Evolutionary conservation across 768 basidiomycete species (phyloP).

Genomic region (Mycena latifolia): DNA sequence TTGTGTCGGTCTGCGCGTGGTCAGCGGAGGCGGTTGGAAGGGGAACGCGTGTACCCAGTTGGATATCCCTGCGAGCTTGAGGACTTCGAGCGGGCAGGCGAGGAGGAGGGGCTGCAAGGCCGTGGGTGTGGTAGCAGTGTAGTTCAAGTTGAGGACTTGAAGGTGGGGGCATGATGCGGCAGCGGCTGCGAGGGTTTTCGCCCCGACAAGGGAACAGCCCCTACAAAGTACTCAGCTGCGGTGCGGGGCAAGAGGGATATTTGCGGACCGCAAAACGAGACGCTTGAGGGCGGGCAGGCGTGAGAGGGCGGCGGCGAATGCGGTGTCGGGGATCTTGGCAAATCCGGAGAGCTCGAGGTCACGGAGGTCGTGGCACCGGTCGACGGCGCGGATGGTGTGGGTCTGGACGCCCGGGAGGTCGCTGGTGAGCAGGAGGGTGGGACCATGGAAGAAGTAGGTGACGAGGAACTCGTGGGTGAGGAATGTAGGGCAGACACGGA

Average conservation of each 20-base stretch:
- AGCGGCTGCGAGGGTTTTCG: constrained; percentile 57
- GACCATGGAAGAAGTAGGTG: constrained; percentile 72
- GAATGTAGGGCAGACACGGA: constrained; percentile 60
- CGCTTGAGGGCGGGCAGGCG: constrained; percentile 58
- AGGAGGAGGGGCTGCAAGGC: constrained; percentile 60
- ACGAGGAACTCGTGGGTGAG: constrained; percentile 68
- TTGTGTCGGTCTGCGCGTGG: constrained; percentile 64
- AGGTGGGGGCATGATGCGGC: constrained; percentile 58
- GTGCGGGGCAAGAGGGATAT: neutral
- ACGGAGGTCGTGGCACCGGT: constrained; percentile 52
- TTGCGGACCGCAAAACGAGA: constrained; percentile 66
- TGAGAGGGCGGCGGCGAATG: constrained; percentile 63
- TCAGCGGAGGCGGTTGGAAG: neutral
- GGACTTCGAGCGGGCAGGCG: constrained; percentile 57
- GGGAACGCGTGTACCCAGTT: constrained; percentile 60
- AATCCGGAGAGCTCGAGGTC: constrained; percentile 67
- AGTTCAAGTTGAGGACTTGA: constrained; percentile 66
- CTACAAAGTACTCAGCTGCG: constrained; percentile 49
- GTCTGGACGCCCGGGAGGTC: constrained; percentile 66
- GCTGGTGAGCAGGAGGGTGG: constrained; percentile 58
- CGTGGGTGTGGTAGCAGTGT: constrained; percentile 65
- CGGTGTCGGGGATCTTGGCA: constrained; percentile 61
- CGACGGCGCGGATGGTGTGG: constrained; percentile 61
- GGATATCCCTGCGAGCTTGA: constrained; percentile 73
- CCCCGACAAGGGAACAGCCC: constrained; percentile 69